phyloP scores from a whole-genome alignment of 176 grass and related monocot genomes.

The Hordeum marinum region DNA sequence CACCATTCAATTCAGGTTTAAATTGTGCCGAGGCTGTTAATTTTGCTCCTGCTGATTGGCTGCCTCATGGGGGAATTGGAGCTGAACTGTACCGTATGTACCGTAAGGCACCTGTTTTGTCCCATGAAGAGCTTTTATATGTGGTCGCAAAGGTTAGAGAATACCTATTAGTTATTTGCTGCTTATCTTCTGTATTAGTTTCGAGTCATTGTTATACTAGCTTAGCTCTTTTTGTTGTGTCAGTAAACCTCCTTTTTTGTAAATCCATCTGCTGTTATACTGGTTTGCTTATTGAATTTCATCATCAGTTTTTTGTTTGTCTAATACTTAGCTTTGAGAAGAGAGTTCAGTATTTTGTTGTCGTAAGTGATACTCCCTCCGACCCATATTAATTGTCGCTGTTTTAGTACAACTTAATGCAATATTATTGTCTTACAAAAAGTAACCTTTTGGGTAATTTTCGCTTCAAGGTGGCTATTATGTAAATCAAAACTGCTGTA shows the following conservation, averaged over 20 bases:
- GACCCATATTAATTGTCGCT: too few species aligned
- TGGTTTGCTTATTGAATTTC: background rate
- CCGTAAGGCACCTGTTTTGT: conserved; percentile 76
- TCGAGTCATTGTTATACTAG: background rate
- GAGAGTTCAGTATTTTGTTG: background rate
- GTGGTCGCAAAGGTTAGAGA: conserved; percentile 68
- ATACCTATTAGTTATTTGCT: background rate
- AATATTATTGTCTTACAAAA: background rate
- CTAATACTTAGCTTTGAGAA: background rate
- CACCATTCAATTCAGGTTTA: conserved; percentile 51
- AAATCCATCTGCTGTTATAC: background rate
- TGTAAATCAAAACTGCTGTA: conserved; percentile 1
- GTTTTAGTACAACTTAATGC: too few species aligned
- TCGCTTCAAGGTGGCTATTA: background rate
- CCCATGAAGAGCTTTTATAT: conserved; percentile 89
- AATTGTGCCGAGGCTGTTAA: conserved; percentile 98
- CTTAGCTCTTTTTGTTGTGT: background rate
- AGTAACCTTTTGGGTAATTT: background rate
- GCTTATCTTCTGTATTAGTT: background rate
- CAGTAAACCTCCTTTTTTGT: background rate
- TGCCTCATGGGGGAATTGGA: conserved; percentile 84
- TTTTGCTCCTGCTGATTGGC: conserved; percentile 92
- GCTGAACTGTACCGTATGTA: conserved; percentile 78
- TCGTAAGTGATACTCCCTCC: background rate
- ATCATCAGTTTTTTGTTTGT: background rate